Evolutionary conservation across 345 rosid species (phyloP).

Genomic region (Gossypium longicalyx): DNA sequence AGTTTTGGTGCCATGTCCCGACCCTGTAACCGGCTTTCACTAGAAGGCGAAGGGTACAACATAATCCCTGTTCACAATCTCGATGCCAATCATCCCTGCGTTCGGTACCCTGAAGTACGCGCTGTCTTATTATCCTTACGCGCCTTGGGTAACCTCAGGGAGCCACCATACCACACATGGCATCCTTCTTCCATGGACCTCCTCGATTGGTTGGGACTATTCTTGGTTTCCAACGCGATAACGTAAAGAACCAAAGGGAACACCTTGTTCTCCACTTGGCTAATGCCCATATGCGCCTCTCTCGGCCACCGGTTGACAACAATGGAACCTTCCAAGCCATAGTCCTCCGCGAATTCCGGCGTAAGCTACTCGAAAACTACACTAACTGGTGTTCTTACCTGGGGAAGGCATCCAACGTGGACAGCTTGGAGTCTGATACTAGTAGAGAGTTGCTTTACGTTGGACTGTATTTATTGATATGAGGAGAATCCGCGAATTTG

Average conservation of each 20-base stretch:
- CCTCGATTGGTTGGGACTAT: constrained; percentile 50
- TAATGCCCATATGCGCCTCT: constrained; percentile 89
- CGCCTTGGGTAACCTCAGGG: no score
- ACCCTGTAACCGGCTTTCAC: no score
- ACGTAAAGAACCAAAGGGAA: constrained; percentile 85
- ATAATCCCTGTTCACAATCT: no score
- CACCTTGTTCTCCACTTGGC: constrained; percentile 89
- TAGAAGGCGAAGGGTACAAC: no score
- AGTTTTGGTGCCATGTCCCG: no score
- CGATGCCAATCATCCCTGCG: no score
- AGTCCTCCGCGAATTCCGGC: constrained; percentile 64
- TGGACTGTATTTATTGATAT: constrained; percentile 60
- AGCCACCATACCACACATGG: no score
- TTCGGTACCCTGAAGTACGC: no score
- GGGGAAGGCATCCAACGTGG: constrained; percentile 58
- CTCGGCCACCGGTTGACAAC: constrained; percentile 63
- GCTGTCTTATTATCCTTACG: no score
- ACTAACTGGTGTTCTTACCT: constrained; percentile 78
- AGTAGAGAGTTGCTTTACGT: constrained; percentile 69
- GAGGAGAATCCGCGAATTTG: constrained; percentile 91
- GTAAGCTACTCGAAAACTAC: constrained; percentile 66
- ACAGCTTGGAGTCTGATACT: constrained; percentile 37
- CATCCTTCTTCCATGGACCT: no score
- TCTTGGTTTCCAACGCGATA: constrained; percentile 84
- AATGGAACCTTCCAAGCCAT: constrained; percentile 57